Evolutionary conservation across 352 stramenopile species (phyloP).

Genomic region (Lagenidium giganteum): DNA sequence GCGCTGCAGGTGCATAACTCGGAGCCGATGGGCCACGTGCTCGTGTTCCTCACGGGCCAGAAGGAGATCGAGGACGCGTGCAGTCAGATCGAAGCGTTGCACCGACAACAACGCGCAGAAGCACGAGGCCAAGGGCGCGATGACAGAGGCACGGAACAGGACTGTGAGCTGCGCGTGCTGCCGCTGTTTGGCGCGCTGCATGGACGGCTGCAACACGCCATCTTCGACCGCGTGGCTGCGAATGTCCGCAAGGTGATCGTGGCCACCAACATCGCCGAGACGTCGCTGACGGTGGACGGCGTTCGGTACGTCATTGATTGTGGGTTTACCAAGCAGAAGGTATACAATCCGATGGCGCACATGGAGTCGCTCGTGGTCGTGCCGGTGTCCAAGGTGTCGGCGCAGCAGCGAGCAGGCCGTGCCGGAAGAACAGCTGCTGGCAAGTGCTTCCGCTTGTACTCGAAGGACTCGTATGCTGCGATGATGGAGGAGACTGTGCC

Average conservation of each 20-base stretch:
- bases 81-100: conserved; percentile 67
- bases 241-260: conserved; percentile 77
- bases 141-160: conserved; percentile 12
- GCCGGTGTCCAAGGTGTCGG: conserved; percentile 91
- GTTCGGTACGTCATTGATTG: conserved; percentile 73
- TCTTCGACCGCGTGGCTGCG: conserved; percentile 88
- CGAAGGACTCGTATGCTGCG: conserved; percentile 91
- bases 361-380: conserved; percentile 85
- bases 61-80: conserved; percentile 89
- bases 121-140: too few relatives aligned
- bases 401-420: conserved; percentile 90
- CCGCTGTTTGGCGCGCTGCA: conserved; percentile 95
- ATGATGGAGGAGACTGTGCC: conserved; percentile 96
- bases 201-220: conserved; percentile 84
- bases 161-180: conserved; percentile 59
- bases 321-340: conserved; percentile 89
- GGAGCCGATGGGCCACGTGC: conserved; percentile 70
- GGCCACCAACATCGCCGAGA: conserved; percentile 92
- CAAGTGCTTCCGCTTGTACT: conserved; percentile 98
- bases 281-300: conserved; percentile 95
- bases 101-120: too few relatives aligned
- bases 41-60: conserved; percentile 94
- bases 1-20: conserved; percentile 57
- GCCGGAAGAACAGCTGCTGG: conserved; percentile 92
- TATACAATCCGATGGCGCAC: conserved; percentile 58